Percentiles rank a stretch among this genome's conserved stretches.
These are phyloP conservation scores for Lyophyllum shimeji DNA, from an alignment of 768 basidiomycete species.

Conservation along the genomic window DNA sequence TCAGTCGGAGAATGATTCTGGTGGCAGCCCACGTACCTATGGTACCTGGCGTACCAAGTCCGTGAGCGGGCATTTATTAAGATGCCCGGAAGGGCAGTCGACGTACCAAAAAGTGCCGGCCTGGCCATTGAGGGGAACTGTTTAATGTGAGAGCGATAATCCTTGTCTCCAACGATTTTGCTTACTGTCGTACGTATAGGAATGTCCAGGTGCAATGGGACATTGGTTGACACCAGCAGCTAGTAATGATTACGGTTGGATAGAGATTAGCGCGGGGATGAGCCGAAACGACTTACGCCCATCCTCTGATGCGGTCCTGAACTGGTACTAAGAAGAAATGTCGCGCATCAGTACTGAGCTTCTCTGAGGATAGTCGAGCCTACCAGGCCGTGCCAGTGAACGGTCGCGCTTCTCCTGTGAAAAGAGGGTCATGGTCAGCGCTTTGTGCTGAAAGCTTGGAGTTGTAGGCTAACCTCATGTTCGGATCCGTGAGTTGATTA, in stretches of 20 bases:
- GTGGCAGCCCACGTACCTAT: constrained; percentile 9
- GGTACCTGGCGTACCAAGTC: constrained; percentile 8
- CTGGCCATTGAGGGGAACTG: background rate
- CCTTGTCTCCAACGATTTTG: constrained; percentile 3
- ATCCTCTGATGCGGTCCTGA: constrained; percentile 43
- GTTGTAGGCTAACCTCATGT: constrained; percentile 26
- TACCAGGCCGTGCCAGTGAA: constrained; percentile 35
- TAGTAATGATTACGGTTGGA: constrained; percentile 1
- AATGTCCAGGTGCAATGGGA: constrained; percentile 19
- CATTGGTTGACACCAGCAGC: constrained; percentile 39
- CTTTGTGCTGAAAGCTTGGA: background rate
- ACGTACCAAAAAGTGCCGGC: constrained; percentile 6
- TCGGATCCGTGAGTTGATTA: constrained; percentile 29
- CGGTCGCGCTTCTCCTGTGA: constrained; percentile 26
- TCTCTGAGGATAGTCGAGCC: background rate
- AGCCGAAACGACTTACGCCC: constrained; percentile 32
- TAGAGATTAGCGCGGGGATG: background rate
- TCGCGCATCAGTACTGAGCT: background rate
- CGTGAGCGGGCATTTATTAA: background rate
- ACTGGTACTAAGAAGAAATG: constrained; percentile 32
- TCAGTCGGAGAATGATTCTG: constrained; percentile 22
- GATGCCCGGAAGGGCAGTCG: constrained; percentile 7
- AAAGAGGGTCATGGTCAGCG: background rate
- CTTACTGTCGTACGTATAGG: constrained; percentile 35
- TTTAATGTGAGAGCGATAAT: constrained; percentile 18